phyloP scores from a whole-genome alignment of 768 basidiomycete species.

The Auricularia auricula-judae region DNA sequence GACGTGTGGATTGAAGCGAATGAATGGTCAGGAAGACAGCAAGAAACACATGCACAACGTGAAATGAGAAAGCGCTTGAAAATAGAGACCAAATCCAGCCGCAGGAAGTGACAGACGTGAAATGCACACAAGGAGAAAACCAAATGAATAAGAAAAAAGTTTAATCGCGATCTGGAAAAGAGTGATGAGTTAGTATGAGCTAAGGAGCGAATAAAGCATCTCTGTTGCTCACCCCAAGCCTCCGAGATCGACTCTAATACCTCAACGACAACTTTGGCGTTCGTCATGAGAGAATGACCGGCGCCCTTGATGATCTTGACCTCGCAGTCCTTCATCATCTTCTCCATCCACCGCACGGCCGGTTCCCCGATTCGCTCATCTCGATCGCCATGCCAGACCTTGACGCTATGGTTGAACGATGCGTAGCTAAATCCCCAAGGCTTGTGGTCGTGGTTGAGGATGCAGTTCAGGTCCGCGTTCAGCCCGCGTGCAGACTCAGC shows the following conservation, averaged over 20 bases:
- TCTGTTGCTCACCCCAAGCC: constrained; percentile 18
- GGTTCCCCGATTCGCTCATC: constrained; percentile 92
- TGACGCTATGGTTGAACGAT: constrained; percentile 63
- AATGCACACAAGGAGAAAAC: background rate
- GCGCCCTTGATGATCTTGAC: constrained; percentile 80
- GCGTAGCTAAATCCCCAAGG: constrained; percentile 87
- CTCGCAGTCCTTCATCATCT: constrained; percentile 65
- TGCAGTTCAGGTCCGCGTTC: constrained; percentile 82
- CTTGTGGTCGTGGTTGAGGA: constrained; percentile 80
- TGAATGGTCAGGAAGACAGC: background rate
- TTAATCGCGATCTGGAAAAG: background rate
- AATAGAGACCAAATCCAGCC: background rate
- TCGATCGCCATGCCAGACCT: constrained; percentile 86
- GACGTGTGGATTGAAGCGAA: background rate
- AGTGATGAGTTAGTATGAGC: background rate
- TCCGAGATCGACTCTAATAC: constrained; percentile 61
- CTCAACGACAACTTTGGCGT: constrained; percentile 75
- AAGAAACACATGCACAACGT: background rate
- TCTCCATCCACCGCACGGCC: constrained; percentile 88
- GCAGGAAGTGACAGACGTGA: background rate
- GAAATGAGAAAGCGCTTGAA: background rate
- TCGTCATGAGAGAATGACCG: constrained; percentile 91
- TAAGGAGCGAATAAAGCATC: background rate
- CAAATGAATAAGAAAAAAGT: background rate
- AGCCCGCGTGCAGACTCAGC: constrained; percentile 88